Evolutionary conservation across 495 filamentous ascomycete genomes (phyloP).

Genomic region (Trichocladium uniseriatum): DNA sequence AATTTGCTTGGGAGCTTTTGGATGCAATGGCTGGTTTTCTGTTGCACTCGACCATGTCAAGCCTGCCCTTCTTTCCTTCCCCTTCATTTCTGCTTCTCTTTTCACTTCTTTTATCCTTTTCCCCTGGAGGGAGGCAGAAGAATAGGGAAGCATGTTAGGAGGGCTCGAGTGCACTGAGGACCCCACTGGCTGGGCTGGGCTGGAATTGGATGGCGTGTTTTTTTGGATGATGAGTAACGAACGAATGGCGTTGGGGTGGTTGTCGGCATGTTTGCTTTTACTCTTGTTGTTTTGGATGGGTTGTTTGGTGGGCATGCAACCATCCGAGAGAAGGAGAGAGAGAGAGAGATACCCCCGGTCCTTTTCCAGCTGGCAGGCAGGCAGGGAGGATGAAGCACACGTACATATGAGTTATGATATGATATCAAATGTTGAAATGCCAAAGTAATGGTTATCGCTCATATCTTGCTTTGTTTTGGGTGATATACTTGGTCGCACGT

Average conservation of each 20-base stretch:
- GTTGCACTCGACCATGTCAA: neutral
- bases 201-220: neutral
- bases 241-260: neutral
- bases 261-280: neutral
- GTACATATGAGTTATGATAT: neutral
- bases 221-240: no score
- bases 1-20: no score
- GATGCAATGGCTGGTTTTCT: neutral
- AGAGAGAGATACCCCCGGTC: constrained; percentile 1
- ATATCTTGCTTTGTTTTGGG: no score
- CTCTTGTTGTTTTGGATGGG: neutral
- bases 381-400: neutral
- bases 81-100: neutral
- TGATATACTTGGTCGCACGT: no score
- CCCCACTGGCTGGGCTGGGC: neutral
- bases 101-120: neutral
- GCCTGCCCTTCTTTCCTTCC: neutral
- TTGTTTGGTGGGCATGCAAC: no score
- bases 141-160: neutral
- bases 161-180: neutral
- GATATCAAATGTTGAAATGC: neutral
- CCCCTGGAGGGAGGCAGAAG: neutral
- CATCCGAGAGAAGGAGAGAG: neutral
- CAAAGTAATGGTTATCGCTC: neutral
- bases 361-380: neutral